These are phyloP conservation scores for Hypoxylon sp. DNA, from an alignment of 2,329 filamentous ascomycete species.

Conservation along the genomic window DNA sequence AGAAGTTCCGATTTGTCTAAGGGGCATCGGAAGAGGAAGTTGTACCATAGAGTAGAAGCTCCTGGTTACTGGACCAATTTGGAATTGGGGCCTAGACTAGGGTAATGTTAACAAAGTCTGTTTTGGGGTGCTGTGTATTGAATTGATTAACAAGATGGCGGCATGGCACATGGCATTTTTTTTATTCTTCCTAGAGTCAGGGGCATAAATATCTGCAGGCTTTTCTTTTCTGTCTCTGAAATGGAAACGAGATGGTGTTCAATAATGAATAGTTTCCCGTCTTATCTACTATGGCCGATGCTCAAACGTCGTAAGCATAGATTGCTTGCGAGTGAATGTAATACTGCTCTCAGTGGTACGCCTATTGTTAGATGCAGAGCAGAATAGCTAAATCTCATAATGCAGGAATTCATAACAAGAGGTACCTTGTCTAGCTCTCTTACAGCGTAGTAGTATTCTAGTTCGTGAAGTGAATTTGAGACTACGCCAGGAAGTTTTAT, in stretches of 20 bases:
- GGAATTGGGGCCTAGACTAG: slow-evolving; percentile 31
- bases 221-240: slow-evolving; percentile 36
- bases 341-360: too few species aligned
- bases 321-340: too few species aligned
- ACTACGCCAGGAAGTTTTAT: too few species aligned
- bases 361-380: too few species aligned
- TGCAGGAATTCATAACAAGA: too few species aligned
- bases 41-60: slow-evolving; percentile 46
- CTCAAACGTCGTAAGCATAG: too few species aligned
- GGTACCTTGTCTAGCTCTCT: too few species aligned
- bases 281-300: slow-evolving; percentile 18
- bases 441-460: too few species aligned
- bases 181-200: slow-evolving; percentile 44
- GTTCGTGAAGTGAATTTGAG: too few species aligned
- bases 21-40: slow-evolving; percentile 21
- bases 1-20: slow-evolving; percentile 54
- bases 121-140: slow-evolving; percentile 43
- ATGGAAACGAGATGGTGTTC: slow-evolving; percentile 44
- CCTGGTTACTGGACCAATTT: slow-evolving; percentile 35
- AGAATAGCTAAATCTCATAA: too few species aligned
- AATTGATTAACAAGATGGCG: slow-evolving; percentile 40
- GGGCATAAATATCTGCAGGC: slow-evolving; percentile 46
- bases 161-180: slow-evolving; percentile 46
- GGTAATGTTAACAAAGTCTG: slow-evolving; percentile 34
- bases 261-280: slow-evolving; percentile 38